Percentiles rank a stretch among this genome's conserved stretches.
Evolutionary conservation across 2,329 filamentous ascomycete species (phyloP).

Genomic region (Chrysoporthe deuterocubensis): DNA sequence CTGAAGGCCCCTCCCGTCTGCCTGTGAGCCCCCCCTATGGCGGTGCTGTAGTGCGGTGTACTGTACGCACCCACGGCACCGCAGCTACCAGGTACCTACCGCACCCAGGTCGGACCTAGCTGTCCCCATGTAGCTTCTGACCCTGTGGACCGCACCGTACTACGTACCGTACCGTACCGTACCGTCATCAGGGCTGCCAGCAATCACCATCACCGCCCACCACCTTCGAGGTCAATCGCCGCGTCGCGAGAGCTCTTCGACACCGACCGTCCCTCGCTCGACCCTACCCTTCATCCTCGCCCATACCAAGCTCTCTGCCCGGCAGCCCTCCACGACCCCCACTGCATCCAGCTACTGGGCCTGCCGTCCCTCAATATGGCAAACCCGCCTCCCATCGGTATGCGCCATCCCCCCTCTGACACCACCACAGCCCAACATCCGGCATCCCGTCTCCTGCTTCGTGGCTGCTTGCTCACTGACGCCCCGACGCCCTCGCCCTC

Average conservation of each 20-base stretch:
- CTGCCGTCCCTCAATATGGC: conserved; percentile 48
- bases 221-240: conserved; percentile 7
- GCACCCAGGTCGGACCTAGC: neutral
- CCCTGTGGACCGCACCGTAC: neutral
- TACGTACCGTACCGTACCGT: neutral
- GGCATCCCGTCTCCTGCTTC: neutral
- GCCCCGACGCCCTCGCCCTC: conserved; percentile 9
- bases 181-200: conserved; percentile 22
- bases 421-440: neutral
- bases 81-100: neutral
- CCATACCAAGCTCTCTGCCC: neutral
- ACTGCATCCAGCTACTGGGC: conserved; percentile 32
- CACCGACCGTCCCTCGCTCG: neutral
- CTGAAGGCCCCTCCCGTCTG: too few species aligned
- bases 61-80: neutral
- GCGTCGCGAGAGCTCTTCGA: neutral
- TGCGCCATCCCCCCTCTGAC: conserved; percentile 30
- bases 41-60: too few species aligned
- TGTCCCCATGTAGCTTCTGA: neutral
- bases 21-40: too few species aligned
- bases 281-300: neutral
- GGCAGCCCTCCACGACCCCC: neutral
- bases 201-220: conserved; percentile 6
- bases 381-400: conserved; percentile 59
- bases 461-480: neutral